A percentile compares a stretch with the other conserved stretches of the same genome.
Evolutionary conservation across 2,329 filamentous ascomycete species (phyloP).

Genomic region (Fusarium neocosmosporiellum): DNA sequence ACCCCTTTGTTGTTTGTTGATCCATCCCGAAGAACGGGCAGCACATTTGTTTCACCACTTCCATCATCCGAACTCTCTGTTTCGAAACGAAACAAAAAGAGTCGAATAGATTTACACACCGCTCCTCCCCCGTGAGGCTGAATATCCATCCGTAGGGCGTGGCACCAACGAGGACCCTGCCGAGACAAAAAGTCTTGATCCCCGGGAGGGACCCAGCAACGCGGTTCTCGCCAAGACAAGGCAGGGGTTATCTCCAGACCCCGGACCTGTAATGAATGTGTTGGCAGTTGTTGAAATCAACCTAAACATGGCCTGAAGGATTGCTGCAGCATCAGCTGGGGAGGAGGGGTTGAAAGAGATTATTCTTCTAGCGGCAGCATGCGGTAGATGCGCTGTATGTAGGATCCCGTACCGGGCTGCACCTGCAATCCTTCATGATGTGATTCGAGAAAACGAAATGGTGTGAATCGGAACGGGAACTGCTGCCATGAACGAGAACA

Average conservation of each 20-base stretch:
- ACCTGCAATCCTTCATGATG: neutral
- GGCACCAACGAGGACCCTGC: slow-evolving; percentile 22
- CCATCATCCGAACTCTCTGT: neutral
- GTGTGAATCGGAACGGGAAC: neutral
- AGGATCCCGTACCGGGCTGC: neutral
- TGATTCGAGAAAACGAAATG: neutral
- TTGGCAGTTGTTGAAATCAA: neutral
- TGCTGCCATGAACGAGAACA: neutral
- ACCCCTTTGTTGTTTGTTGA: neutral
- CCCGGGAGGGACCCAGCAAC: slow-evolving; percentile 6
- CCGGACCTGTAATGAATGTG: neutral
- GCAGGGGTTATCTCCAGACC: neutral
- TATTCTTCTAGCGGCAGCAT: slow-evolving; percentile 5
- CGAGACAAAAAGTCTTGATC: neutral
- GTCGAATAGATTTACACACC: neutral
- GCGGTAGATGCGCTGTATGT: neutral
- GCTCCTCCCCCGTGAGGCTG: neutral
- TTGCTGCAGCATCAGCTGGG: neutral
- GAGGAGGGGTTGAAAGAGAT: neutral
- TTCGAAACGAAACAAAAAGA: neutral
- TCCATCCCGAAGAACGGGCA: neutral
- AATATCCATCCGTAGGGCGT: slow-evolving; percentile 2
- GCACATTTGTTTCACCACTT: neutral
- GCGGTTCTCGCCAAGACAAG: slow-evolving; percentile 22
- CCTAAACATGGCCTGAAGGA: neutral